Percentiles rank a stretch among this genome's conserved stretches.
Conservation (phyloP, 129 eudicot species). For the Ambrosia artemisiifolia region DNA sequence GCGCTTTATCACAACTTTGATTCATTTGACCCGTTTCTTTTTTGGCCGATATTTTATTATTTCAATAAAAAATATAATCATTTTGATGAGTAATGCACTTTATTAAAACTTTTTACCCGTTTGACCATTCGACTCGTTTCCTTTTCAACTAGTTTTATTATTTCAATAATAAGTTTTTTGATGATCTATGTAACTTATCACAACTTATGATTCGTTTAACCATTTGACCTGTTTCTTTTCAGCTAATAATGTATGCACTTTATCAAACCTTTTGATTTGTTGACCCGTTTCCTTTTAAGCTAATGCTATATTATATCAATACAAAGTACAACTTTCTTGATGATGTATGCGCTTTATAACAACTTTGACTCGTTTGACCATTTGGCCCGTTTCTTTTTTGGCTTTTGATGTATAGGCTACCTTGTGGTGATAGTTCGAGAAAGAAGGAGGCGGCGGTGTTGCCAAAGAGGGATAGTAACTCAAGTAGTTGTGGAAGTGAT, state of each 20-base stretch:
- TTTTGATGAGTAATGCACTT: no score
- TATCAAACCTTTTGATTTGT: no score
- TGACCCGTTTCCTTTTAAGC: no score
- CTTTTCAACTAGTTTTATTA: neutral
- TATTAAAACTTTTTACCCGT: no score
- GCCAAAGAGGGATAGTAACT: conserved; percentile 26
- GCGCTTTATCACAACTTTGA: neutral
- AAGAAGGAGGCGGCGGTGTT: conserved; percentile 3
- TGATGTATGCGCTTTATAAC: neutral
- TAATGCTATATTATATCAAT: no score
- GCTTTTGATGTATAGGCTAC: conserved; percentile 20
- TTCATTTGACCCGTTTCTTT: neutral
- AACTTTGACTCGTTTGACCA: neutral
- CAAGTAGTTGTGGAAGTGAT: conserved; percentile 12
- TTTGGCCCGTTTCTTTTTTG: neutral
- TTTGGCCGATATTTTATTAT: neutral
- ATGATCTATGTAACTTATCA: neutral
- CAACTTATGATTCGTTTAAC: neutral
- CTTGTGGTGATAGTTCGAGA: conserved; percentile 22
- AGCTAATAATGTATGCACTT: neutral
- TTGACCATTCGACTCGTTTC: neutral
- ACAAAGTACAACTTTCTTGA: no score
- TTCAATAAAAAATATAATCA: neutral
- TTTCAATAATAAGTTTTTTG: neutral
- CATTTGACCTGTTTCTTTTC: neutral